Evolutionary conservation across 768 basidiomycete genomes (phyloP).

Genomic region (Boletellus ananas): DNA sequence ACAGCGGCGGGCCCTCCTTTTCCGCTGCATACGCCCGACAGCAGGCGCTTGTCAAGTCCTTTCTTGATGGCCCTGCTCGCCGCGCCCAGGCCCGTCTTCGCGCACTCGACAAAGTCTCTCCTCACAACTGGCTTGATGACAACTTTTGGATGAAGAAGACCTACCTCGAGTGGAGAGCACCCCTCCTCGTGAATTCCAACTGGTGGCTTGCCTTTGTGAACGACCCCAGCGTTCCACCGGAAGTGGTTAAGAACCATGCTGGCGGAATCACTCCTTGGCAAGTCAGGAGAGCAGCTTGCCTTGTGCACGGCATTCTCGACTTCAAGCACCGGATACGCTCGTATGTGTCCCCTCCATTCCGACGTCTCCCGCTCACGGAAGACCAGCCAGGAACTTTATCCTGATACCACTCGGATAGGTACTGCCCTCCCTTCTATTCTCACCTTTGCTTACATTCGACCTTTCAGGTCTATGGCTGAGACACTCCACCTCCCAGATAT

Average conservation of each 20-base stretch:
- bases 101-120: constrained; percentile 81
- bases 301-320: constrained; percentile 65
- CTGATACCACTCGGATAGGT: constrained; percentile 73
- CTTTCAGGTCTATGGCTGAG: constrained; percentile 60
- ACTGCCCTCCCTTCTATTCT: neutral
- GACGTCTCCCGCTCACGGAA: constrained; percentile 4
- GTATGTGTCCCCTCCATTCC: constrained; percentile 40
- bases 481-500: constrained; percentile 55
- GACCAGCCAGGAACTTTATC: constrained; percentile 61
- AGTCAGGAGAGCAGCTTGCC: constrained; percentile 78
- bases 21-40: constrained; percentile 20
- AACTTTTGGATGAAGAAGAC: constrained; percentile 87
- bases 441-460: neutral
- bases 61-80: constrained; percentile 8
- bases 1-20: constrained; percentile 50
- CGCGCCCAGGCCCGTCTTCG: constrained; percentile 23
- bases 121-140: constrained; percentile 92
- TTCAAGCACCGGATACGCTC: constrained; percentile 64
- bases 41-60: constrained; percentile 17
- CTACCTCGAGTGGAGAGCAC: constrained; percentile 84
- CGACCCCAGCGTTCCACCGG: constrained; percentile 58
- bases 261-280: constrained; percentile 75
- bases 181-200: constrained; percentile 86
- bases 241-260: constrained; percentile 22
- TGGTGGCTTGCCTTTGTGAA: constrained; percentile 92